phyloP scores from a whole-genome alignment of 2,329 filamentous ascomycete genomes.

The Aspergillus pseudoviridinutans region DNA sequence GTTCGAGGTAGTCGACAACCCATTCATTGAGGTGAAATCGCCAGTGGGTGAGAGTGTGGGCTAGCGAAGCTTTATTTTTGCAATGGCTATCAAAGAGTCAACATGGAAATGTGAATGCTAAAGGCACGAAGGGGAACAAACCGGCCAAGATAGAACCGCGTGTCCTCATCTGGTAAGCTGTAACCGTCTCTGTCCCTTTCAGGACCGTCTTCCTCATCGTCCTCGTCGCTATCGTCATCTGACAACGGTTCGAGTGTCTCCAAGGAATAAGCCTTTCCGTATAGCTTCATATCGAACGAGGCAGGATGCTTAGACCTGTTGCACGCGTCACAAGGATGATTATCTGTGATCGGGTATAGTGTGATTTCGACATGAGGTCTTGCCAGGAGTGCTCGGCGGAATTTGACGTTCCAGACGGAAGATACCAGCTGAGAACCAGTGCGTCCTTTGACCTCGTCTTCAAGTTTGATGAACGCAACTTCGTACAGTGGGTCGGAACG shows the following conservation, averaged over 20 bases:
- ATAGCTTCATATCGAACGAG: constrained; percentile 59
- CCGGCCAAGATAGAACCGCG: constrained; percentile 52
- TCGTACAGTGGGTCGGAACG: constrained; percentile 61
- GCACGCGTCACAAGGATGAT: constrained; percentile 64
- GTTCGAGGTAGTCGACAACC: constrained; percentile 60
- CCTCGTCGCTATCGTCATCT: constrained; percentile 44
- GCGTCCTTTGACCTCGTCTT: constrained; percentile 65
- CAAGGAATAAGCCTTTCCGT: constrained; percentile 62
- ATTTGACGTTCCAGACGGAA: constrained; percentile 64
- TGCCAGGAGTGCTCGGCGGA: constrained; percentile 61
- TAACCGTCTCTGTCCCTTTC: constrained; percentile 45
- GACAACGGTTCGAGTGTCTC: constrained; percentile 62
- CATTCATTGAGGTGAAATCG: constrained; percentile 68
- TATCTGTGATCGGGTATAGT: constrained; percentile 40
- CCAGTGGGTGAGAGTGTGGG: constrained; percentile 73
- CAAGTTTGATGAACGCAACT: constrained; percentile 66
- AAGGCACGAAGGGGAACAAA: constrained; percentile 19
- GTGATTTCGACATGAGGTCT: constrained; percentile 59
- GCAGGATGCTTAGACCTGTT: constrained; percentile 66
- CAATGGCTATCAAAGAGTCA: constrained; percentile 43
- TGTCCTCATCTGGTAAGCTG: constrained; percentile 41
- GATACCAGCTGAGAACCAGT: constrained; percentile 69
- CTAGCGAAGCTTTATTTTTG: constrained; percentile 62
- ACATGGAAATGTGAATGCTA: not conserved
- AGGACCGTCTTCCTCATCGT: constrained; percentile 29